A percentile compares a stretch with the other conserved stretches of the same genome.
Evolutionary conservation across 225 moss, liverwort and hornwort genomes (phyloP).

Genomic region (Ulota crispa): DNA sequence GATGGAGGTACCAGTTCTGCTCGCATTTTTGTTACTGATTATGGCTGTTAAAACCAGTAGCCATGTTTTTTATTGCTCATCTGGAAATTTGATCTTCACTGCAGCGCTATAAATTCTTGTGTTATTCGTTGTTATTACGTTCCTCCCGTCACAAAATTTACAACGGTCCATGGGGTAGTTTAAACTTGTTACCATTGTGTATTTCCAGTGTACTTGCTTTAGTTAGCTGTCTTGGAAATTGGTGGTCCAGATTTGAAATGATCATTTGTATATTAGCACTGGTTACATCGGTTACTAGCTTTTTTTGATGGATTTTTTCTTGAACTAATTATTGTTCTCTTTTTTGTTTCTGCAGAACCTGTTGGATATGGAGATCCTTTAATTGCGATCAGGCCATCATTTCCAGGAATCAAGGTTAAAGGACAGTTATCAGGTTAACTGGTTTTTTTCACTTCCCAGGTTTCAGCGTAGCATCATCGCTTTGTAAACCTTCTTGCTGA

Average conservation of each 20-base stretch:
- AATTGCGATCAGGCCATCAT: constrained; percentile 89
- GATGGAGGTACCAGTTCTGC: constrained; percentile 50
- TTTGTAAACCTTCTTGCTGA: constrained; percentile 7
- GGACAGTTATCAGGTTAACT: constrained; percentile 41
- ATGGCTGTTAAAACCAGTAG: not conserved
- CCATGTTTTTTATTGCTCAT: not conserved
- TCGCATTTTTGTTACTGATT: not conserved
- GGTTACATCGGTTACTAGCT: not conserved
- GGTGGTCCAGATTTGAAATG: not conserved
- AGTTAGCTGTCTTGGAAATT: not conserved
- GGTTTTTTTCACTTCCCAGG: not conserved
- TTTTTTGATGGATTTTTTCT: not conserved
- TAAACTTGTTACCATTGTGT: not conserved
- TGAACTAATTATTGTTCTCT: not conserved
- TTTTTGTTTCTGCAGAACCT: constrained; percentile 63
- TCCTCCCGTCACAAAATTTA: not conserved
- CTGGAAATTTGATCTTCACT: constrained; percentile 9
- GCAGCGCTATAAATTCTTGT: not conserved
- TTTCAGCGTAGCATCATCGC: not conserved
- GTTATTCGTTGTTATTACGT: not conserved
- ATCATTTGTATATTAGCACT: not conserved
- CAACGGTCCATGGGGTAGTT: not conserved
- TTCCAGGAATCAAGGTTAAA: constrained; percentile 86
- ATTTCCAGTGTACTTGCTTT: not conserved
- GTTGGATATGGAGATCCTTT: constrained; percentile 98